Evolutionary conservation across 164 flowering plant species (phyloP), one percentile per base, ranked within the genome.

Genomic region (Piper longum): DNA sequence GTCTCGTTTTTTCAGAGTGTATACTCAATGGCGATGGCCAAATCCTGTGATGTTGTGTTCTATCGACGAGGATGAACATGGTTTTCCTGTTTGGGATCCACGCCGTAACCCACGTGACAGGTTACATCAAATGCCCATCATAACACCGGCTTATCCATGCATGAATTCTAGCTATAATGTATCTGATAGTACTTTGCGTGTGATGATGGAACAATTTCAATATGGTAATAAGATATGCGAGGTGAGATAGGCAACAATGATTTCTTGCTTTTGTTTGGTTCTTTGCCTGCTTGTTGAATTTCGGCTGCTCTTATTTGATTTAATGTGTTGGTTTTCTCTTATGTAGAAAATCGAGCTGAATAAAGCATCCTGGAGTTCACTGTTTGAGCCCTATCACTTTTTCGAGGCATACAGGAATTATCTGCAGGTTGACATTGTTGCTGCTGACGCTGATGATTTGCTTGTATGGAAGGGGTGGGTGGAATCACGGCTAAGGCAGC

Each of bases 101-200:
- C 89, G 99, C 36, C 88, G 73, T 70, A 88, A 95, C 61, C 96
- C 88, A 54, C 75, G 81, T 44, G 97, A 91, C 56, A 75, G 96
- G 18, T 79, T 75, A 57, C 96, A 95, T 80, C 93, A 72, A 51
- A 95, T 95, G 99, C 99, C 99, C 4, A 91, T 95, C 6, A 95
- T 95, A 61, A 95, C 99, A 16, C 99, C 99, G 70, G 95, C 99
- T 5, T 95, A 95, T 65, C 99, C 99, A 55, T 91, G 91, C 72
- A 95, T 95, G 99, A 95, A 95, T 69, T 95, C 99, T 57, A 95
- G 97, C 68, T 95, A 91, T 73, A 95, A 95, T 82, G 99, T 91
- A 17, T 91, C 97, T 54, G 65, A 75, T 41, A 95, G 97, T 71
- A 95, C 99, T 43, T 88, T 87, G 12, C 76, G 96, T 17, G 95